phyloP scores from a whole-genome alignment of 2,329 filamentous ascomycete species.

The Phyllosticta citribraziliensis region DNA sequence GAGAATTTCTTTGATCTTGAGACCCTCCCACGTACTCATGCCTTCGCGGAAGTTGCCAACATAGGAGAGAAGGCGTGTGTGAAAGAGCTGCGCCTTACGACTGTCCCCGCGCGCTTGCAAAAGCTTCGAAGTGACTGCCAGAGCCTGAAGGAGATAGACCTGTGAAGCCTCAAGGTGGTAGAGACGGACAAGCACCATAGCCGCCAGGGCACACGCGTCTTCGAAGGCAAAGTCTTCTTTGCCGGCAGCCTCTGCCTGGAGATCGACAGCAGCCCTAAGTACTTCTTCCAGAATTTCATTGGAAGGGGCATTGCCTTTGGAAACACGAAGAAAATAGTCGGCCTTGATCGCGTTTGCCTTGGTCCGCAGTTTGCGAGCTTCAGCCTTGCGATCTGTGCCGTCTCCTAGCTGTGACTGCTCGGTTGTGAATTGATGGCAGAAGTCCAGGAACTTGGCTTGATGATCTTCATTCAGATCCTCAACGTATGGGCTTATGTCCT shows the following conservation, averaged over 20 bases:
- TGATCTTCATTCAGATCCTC: background rate
- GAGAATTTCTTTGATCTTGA: conserved; percentile 7
- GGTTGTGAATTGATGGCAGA: background rate
- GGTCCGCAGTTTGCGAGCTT: background rate
- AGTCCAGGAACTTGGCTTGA: conserved; percentile 3
- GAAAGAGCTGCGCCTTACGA: conserved; percentile 5
- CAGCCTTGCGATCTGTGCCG: background rate
- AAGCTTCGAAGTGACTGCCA: conserved; percentile 1
- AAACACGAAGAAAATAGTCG: conserved; percentile 4
- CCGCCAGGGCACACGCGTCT: conserved; percentile 3
- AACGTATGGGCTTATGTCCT: conserved; percentile 5
- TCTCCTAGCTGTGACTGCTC: background rate
- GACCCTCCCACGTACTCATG: background rate
- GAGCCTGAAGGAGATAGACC: conserved; percentile 4
- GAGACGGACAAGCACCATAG: conserved; percentile 5
- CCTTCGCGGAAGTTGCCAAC: conserved; percentile 2
- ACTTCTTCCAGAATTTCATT: conserved; percentile 4
- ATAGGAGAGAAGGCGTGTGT: background rate
- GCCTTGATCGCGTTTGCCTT: conserved; percentile 4
- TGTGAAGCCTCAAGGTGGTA: conserved; percentile 2
- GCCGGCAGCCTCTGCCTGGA: background rate
- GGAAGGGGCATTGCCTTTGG: background rate
- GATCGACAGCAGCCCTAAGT: background rate
- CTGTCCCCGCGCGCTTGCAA: background rate
- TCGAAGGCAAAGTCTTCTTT: conserved; percentile 1